A percentile compares a stretch with the other conserved stretches of the same genome.
phyloP scores from a whole-genome alignment of 2,329 filamentous ascomycete genomes.

The Arthrobotrys iridis region DNA sequence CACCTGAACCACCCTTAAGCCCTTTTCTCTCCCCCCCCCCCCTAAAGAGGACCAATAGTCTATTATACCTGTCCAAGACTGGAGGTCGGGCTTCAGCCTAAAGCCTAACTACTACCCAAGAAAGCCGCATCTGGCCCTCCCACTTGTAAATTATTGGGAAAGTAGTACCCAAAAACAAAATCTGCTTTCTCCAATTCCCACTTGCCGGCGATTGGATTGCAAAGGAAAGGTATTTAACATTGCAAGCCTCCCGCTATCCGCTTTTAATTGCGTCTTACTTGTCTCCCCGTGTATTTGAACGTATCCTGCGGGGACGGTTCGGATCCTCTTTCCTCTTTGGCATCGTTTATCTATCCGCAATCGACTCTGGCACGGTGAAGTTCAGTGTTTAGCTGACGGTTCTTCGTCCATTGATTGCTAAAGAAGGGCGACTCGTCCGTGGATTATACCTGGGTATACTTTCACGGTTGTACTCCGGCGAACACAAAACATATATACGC shows the following conservation, averaged over 20 bases:
- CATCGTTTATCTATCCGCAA: slow-evolving; percentile 16
- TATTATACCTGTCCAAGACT: slow-evolving; percentile 14
- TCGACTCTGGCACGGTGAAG: background rate
- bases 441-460: slow-evolving; percentile 7
- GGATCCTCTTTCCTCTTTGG: slow-evolving; percentile 32
- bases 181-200: no score
- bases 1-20: slow-evolving; percentile 33
- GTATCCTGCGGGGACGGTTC: slow-evolving; percentile 39
- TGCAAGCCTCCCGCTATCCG: slow-evolving; percentile 18
- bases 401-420: slow-evolving; percentile 8
- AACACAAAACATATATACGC: background rate
- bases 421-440: background rate
- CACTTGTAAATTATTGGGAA: background rate
- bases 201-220: no score
- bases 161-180: slow-evolving; percentile 1
- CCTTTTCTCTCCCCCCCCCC: no score
- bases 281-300: slow-evolving; percentile 9
- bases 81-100: background rate
- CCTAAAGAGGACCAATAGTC: background rate
- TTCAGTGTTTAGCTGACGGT: background rate
- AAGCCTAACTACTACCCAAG: slow-evolving; percentile 1
- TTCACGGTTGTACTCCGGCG: background rate
- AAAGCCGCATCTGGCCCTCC: background rate
- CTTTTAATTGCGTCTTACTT: background rate
- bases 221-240: slow-evolving; percentile 29